These are phyloP conservation scores for Begonia peltatifolia DNA, from an alignment of 306 rosid genomes.

Conservation along the genomic window DNA sequence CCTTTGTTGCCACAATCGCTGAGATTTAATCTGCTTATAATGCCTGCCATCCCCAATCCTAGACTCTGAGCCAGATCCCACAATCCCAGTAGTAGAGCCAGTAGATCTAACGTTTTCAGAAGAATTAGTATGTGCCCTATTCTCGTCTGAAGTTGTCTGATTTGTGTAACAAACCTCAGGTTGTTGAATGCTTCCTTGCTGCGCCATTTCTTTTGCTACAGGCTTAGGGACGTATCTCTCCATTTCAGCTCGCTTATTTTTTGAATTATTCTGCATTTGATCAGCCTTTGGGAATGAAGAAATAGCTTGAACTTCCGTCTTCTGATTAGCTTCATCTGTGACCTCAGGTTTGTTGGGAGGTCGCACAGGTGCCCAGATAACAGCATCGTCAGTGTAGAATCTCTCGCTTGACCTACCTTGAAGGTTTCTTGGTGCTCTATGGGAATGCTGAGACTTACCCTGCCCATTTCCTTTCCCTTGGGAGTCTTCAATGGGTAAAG, in stretches of 20 bases:
- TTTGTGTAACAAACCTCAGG: constrained; percentile 20
- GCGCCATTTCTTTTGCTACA: constrained; percentile 89
- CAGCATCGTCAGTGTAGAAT: constrained; percentile 45
- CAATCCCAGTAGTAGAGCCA: constrained; percentile 24
- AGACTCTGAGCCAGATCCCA: constrained; percentile 34
- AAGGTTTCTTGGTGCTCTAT: constrained; percentile 46
- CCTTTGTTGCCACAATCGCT: constrained; percentile 61
- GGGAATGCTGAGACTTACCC: constrained; percentile 67
- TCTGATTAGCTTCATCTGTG: constrained; percentile 36
- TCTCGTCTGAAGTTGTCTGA: constrained; percentile 29
- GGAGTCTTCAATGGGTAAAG: constrained; percentile 38
- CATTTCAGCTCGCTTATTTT: constrained; percentile 84
- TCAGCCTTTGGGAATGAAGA: constrained; percentile 37
- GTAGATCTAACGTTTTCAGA: constrained; percentile 23
- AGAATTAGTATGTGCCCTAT: constrained; percentile 28
- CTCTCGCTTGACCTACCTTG: constrained; percentile 54
- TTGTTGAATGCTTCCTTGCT: constrained; percentile 56
- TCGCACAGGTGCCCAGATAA: constrained; percentile 92
- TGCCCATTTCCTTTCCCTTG: constrained; percentile 44
- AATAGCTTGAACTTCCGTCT: constrained; percentile 32
- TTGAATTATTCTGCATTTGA: constrained; percentile 41
- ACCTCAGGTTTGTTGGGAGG: constrained; percentile 44
- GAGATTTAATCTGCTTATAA: constrained; percentile 53
- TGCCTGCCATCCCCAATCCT: constrained; percentile 43
- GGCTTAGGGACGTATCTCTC: constrained; percentile 96